These are phyloP conservation scores for Colletotrichum sansevieriae DNA, from an alignment of 2,329 filamentous ascomycete species.

Conservation along the genomic window DNA sequence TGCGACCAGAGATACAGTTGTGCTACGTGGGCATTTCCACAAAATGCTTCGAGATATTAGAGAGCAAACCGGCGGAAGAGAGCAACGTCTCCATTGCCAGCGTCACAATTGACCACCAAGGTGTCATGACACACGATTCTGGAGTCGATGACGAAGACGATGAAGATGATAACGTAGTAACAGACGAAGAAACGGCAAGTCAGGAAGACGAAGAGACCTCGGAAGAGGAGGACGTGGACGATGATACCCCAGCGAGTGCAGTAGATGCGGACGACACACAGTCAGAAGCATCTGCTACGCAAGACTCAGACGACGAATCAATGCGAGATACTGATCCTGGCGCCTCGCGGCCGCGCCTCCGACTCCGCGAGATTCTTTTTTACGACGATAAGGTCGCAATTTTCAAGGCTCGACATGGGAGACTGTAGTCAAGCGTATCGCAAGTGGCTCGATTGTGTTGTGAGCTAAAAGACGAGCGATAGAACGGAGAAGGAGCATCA, in stretches of 20 bases:
- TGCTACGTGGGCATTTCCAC: constrained; percentile 82
- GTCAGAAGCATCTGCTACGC: constrained; percentile 39
- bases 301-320: constrained; percentile 63
- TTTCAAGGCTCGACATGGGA: constrained; percentile 80
- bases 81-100: constrained; percentile 43
- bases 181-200: constrained; percentile 50
- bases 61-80: constrained; percentile 66
- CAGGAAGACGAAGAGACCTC: constrained; percentile 50
- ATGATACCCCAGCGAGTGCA: constrained; percentile 50
- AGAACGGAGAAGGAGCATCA: constrained; percentile 1
- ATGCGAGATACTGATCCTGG: constrained; percentile 59
- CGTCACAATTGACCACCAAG: constrained; percentile 41
- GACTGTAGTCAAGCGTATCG: constrained; percentile 48
- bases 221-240: constrained; percentile 46
- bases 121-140: constrained; percentile 41
- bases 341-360: constrained; percentile 61
- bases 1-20: constrained; percentile 81
- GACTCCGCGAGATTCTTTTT: constrained; percentile 83
- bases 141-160: constrained; percentile 51
- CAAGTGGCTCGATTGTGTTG: not conserved
- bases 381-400: constrained; percentile 87
- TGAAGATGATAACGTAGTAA: constrained; percentile 53
- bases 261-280: constrained; percentile 49
- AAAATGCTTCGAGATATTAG: constrained; percentile 87
- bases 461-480: not conserved